phyloP scores from a whole-genome alignment of 148 eudicot species.

The Rheum nobile region DNA sequence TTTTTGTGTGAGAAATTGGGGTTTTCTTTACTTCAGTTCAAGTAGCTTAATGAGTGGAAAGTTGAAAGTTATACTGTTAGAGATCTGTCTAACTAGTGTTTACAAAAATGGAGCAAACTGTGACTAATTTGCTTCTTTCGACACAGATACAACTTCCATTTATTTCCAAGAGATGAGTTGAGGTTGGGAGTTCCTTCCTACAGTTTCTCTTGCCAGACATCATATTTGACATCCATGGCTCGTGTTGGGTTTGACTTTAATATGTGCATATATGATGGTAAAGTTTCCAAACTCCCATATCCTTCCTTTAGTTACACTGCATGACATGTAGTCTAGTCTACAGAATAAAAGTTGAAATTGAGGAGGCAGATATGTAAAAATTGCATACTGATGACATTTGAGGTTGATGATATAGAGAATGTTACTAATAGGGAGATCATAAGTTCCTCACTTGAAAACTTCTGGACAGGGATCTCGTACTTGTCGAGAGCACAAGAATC shows the following conservation, averaged over 20 bases:
- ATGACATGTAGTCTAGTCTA: background rate
- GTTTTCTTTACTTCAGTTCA: background rate
- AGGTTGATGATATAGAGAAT: background rate
- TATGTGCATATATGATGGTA: slow-evolving; percentile 83
- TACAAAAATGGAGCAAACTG: background rate
- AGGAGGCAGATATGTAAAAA: background rate
- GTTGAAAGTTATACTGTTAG: too few species aligned
- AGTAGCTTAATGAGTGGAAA: too few species aligned
- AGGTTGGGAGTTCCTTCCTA: slow-evolving; percentile 78
- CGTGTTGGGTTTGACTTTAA: slow-evolving; percentile 89
- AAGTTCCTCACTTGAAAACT: background rate
- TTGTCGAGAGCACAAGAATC: slow-evolving; percentile 87
- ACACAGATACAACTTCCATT: slow-evolving; percentile 85
- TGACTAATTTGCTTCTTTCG: slow-evolving; percentile 3
- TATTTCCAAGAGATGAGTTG: slow-evolving; percentile 88
- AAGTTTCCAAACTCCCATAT: slow-evolving; percentile 2
- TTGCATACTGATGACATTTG: background rate
- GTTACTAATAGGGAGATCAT: background rate
- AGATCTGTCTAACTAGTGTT: too few species aligned
- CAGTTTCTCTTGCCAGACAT: slow-evolving; percentile 83
- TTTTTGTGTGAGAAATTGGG: background rate
- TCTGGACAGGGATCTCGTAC: slow-evolving; percentile 74
- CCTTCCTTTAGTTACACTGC: background rate
- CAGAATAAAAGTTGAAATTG: background rate
- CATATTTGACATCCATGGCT: slow-evolving; percentile 84